Conservation (phyloP, 202 grass and related monocot genomes). For the Thinopyrum obtusiflorum region DNA sequence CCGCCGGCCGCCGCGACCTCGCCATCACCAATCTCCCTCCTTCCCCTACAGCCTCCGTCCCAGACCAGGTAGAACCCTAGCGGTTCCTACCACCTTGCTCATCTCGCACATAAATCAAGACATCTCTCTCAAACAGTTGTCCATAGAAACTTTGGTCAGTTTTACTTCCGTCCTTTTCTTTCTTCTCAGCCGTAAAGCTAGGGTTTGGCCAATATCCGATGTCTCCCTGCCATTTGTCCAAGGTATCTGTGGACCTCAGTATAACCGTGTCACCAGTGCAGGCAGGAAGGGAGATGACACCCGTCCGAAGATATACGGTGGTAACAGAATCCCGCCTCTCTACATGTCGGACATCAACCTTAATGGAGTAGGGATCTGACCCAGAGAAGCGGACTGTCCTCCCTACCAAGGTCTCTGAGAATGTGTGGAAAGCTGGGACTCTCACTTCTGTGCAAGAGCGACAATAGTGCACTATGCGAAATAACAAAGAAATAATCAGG, state of each 20-base stretch:
- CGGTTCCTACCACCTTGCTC: too few relatives aligned
- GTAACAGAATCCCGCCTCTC: not conserved
- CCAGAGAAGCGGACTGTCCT: not conserved
- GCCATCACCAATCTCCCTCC: too few relatives aligned
- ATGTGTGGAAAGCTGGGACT: not conserved
- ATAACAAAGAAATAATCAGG: constrained; percentile 3
- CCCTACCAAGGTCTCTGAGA: not conserved
- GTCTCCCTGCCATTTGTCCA: not conserved
- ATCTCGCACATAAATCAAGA: not conserved
- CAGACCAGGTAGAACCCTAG: too few relatives aligned
- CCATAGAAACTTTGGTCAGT: not conserved
- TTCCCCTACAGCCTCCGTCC: too few relatives aligned
- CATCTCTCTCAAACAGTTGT: not conserved
- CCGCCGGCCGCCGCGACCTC: too few relatives aligned
- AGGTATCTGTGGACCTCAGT: not conserved
- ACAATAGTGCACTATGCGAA: not conserved
- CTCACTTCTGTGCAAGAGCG: not conserved
- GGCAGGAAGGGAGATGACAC: not conserved
- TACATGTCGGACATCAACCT: not conserved
- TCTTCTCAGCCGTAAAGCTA: not conserved
- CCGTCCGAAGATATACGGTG: not conserved
- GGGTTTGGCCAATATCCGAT: not conserved
- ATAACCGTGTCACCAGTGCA: not conserved
- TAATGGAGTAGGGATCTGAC: not conserved
- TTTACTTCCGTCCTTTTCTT: too few relatives aligned